Percentiles rank a stretch among this genome's conserved stretches.
phyloP scores from a whole-genome alignment of 2,329 filamentous ascomycete species.

The Penicillium sp. region DNA sequence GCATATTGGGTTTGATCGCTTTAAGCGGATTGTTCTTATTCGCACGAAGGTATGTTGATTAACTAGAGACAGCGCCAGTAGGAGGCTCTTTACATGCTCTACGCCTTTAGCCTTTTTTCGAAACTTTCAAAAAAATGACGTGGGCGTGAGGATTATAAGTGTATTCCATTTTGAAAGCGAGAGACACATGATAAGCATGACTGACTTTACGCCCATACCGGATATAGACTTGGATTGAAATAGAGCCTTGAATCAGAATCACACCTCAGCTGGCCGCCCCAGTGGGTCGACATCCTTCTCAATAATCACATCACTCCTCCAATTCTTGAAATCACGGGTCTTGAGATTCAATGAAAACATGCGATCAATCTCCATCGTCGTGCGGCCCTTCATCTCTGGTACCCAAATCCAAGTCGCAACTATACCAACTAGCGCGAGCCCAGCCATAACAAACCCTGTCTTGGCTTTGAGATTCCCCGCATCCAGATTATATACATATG shows the following conservation, averaged over 20 bases:
- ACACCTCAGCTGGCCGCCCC: not conserved
- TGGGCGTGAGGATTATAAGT: not conserved
- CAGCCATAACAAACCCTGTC: constrained; percentile 21
- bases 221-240: too few species aligned
- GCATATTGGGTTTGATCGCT: not conserved
- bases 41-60: too few species aligned
- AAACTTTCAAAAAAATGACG: not conserved
- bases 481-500: constrained; percentile 46
- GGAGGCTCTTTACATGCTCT: not conserved
- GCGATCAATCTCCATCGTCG: constrained; percentile 47
- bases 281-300: not conserved
- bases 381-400: constrained; percentile 53
- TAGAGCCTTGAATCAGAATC: not conserved
- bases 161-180: too few species aligned
- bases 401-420: constrained; percentile 45
- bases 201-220: too few species aligned
- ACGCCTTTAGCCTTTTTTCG: not conserved
- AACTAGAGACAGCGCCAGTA: too few species aligned
- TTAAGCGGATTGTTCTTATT: too few species aligned
- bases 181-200: too few species aligned
- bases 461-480: constrained; percentile 16
- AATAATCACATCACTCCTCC: constrained; percentile 10
- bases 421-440: constrained; percentile 13
- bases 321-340: constrained; percentile 13
- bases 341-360: constrained; percentile 25